These are phyloP conservation scores for Geosmithia flava DNA, from an alignment of 2,329 filamentous ascomycete genomes.

Conservation along the genomic window DNA sequence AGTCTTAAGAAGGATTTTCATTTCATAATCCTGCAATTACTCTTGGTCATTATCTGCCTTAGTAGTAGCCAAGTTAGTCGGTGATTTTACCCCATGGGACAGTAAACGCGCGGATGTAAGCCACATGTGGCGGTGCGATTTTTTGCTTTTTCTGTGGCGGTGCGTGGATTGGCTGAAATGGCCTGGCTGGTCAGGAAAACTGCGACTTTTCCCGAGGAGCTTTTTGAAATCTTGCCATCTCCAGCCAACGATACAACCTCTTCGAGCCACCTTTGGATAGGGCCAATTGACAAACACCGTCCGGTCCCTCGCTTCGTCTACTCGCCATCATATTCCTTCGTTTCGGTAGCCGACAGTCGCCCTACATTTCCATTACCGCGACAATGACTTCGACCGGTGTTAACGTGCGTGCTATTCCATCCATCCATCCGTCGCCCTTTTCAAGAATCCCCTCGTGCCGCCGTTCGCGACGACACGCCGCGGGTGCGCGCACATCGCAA, in stretches of 20 bases:
- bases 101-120: not conserved
- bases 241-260: constrained; percentile 13
- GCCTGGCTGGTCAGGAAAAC: constrained; percentile 20
- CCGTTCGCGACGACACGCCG: not conserved
- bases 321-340: constrained; percentile 9
- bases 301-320: constrained; percentile 12
- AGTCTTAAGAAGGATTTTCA: too few relatives aligned
- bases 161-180: not conserved
- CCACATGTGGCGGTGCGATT: not conserved
- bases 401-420: constrained; percentile 41
- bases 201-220: constrained; percentile 34
- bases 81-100: too few relatives aligned
- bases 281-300: constrained; percentile 32
- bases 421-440: not conserved
- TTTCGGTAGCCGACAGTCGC: constrained; percentile 12
- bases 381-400: constrained; percentile 57
- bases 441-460: not conserved
- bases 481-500: not conserved
- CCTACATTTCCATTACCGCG: constrained; percentile 26
- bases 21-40: too few relatives aligned
- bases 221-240: constrained; percentile 22
- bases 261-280: constrained; percentile 23
- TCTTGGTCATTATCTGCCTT: too few relatives aligned
- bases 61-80: too few relatives aligned
- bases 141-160: not conserved